Percentiles rank a stretch among this genome's conserved stretches.
These are phyloP conservation scores for Monosporozyma siamensis DNA, from an alignment of 805 yeast species.

Conservation along the genomic window DNA sequence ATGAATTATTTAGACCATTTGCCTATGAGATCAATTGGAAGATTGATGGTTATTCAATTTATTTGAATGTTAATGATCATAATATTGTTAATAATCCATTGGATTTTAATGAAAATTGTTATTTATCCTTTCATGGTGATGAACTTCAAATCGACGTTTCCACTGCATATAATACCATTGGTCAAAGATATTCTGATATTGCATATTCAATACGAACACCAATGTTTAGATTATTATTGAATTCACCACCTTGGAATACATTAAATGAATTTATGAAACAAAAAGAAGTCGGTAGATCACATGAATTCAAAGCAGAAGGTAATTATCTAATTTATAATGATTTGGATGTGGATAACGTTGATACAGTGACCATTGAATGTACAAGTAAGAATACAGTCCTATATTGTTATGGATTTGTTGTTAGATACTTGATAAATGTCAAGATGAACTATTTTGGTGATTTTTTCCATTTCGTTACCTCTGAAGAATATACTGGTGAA, in stretches of 20 bases:
- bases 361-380: conserved; percentile 57
- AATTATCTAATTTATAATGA: conserved; percentile 51
- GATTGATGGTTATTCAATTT: conserved; percentile 48
- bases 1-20: conserved; percentile 70
- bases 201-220: conserved; percentile 47
- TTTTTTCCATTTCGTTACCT: conserved; percentile 67
- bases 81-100: conserved; percentile 85
- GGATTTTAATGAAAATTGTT: conserved; percentile 73
- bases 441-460: conserved; percentile 91
- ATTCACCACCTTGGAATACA: conserved; percentile 92
- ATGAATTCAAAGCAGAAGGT: conserved; percentile 53
- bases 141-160: conserved; percentile 35
- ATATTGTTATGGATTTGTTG: conserved; percentile 68
- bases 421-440: conserved; percentile 64
- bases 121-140: conserved; percentile 63
- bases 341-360: conserved; percentile 58
- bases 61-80: conserved; percentile 72
- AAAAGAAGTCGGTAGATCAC: conserved; percentile 57
- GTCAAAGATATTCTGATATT: conserved; percentile 43
- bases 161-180: conserved; percentile 53
- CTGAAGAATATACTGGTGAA: conserved; percentile 60
- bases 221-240: conserved; percentile 49
- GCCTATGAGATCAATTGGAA: conserved; percentile 54
- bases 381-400: conserved; percentile 58
- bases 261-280: conserved; percentile 56